Conservation (phyloP, 192 early-diverging fungal genomes). For the Backusella mclennaniae region DNA sequence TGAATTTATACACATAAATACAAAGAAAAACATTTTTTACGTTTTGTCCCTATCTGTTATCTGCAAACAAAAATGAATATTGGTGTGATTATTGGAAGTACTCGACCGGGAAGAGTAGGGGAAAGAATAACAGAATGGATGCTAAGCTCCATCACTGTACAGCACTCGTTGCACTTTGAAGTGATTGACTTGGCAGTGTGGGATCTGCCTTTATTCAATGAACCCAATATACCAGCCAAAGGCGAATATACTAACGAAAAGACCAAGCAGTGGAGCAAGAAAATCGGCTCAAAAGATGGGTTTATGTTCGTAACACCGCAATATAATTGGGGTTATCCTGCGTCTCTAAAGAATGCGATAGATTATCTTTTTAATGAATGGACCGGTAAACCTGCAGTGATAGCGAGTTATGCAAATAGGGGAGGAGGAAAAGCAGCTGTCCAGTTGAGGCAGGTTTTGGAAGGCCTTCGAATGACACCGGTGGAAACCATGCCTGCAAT, state of each 20-base stretch:
- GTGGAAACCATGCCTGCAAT: not conserved
- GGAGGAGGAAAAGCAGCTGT: not conserved
- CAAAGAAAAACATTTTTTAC: not conserved
- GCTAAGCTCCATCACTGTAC: not conserved
- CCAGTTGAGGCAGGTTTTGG: not conserved
- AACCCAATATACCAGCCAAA: slow-evolving; percentile 3
- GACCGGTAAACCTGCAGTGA: slow-evolving; percentile 2
- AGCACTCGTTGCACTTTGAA: not conserved
- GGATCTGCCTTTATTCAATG: not conserved
- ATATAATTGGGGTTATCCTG: slow-evolving; percentile 11
- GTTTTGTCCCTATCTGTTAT: not conserved
- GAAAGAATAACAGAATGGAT: not conserved
- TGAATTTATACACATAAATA: not conserved
- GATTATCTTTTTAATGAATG: slow-evolving; percentile 7
- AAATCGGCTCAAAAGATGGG: slow-evolving; percentile 1
- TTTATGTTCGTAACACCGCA: slow-evolving; percentile 11
- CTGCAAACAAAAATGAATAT: not conserved
- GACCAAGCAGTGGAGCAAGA: slow-evolving; percentile 5
- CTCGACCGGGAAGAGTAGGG: not conserved
- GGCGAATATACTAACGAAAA: not conserved
- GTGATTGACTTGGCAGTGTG: not conserved
- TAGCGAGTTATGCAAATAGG: slow-evolving; percentile 1
- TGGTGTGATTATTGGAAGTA: slow-evolving; percentile 8
- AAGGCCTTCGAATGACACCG: not conserved
- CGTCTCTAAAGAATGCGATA: not conserved